Evolutionary conservation across 2,329 filamentous ascomycete species (phyloP), one percentile per base, ranked within the genome.

Genomic region (Colletotrichum liaoningense): DNA sequence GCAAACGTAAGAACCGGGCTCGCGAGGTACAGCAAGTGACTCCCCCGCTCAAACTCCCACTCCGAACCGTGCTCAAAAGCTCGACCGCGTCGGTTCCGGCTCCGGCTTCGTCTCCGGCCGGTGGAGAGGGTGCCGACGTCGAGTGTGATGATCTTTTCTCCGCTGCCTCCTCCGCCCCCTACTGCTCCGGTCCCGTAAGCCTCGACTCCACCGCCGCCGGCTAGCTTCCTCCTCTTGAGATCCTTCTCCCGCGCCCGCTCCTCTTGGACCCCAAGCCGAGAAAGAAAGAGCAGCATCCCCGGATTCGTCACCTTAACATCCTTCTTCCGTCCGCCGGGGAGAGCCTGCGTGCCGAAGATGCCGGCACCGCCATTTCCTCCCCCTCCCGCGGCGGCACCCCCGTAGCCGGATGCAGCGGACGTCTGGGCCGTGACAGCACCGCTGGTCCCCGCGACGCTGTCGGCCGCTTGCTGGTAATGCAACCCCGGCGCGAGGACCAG

Each of bases 401-500:
- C 49, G 75, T 87, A 92, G 58, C 83, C 80, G 9, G 88, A 84
- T 1, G 88, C 90, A 42, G 89, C 89, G 19, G 83, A 80, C 72
- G 90, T 90, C 60, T 54, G 54, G 24, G 66, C 66, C 16, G 81
- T 83, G 60, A 88, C 82, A 4, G 77, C 75, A 14, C 56, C 74
- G 9, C 66, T 16, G 70, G 79, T 77, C 57, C 80, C 81, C 42
- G 84, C 84, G 19, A 92, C 80, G 0, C 85, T 83, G 14, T 88
- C 84, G 11, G 89, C 89, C 4, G 86, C 84, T 76, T 92, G 89
- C 76, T 92, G 89, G 75, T 88, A 88, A 79, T 92, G 91, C 63
- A 92, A 78, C 0, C 91, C 90, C 0, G 90, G 90, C 2, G 88
- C 89, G 3, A 92, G 83, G 14, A 92, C 82, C 12, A 92, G 82